These are phyloP conservation scores for Celoporthe dispersa DNA, from an alignment of 2,329 filamentous ascomycete genomes.

Conservation along the genomic window DNA sequence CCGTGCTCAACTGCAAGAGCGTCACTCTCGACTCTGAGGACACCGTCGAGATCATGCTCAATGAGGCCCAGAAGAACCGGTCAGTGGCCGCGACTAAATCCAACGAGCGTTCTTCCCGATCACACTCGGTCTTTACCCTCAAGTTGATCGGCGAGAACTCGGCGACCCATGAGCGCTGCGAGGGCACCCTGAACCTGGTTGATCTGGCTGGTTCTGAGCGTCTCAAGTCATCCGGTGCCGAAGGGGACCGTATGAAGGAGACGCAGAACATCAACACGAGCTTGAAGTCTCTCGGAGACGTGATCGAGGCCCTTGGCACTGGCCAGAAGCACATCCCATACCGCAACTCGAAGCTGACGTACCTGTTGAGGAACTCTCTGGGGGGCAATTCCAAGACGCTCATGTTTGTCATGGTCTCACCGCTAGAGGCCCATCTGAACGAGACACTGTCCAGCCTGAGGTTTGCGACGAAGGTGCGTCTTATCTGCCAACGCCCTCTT, in stretches of 20 bases:
- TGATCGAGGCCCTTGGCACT: conserved; percentile 89
- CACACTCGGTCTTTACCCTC: conserved; percentile 94
- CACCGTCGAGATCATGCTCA: conserved; percentile 79
- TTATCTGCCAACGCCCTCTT: background rate
- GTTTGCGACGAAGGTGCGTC: conserved; percentile 86
- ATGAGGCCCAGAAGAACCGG: conserved; percentile 80
- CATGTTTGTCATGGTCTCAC: conserved; percentile 99
- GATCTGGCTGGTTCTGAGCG: conserved; percentile 94
- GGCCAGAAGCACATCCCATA: conserved; percentile 88
- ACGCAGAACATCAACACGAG: conserved; percentile 98
- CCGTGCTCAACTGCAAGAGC: conserved; percentile 77
- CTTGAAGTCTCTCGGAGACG: conserved; percentile 87
- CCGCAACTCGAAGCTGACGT: conserved; percentile 95
- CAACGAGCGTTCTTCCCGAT: conserved; percentile 92
- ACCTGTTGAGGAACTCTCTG: conserved; percentile 90
- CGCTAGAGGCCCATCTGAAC: conserved; percentile 84
- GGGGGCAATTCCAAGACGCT: conserved; percentile 96
- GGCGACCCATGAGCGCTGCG: conserved; percentile 80
- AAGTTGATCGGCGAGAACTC: conserved; percentile 73
- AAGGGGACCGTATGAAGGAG: conserved; percentile 87
- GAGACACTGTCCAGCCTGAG: conserved; percentile 94
- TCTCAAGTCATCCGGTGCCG: conserved; percentile 82
- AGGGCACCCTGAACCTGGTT: conserved; percentile 93
- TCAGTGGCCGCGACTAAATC: conserved; percentile 96
- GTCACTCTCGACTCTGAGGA: conserved; percentile 78